phyloP scores from a whole-genome alignment of 2,329 filamentous ascomycete genomes.

The Huntiella abstrusa region DNA sequence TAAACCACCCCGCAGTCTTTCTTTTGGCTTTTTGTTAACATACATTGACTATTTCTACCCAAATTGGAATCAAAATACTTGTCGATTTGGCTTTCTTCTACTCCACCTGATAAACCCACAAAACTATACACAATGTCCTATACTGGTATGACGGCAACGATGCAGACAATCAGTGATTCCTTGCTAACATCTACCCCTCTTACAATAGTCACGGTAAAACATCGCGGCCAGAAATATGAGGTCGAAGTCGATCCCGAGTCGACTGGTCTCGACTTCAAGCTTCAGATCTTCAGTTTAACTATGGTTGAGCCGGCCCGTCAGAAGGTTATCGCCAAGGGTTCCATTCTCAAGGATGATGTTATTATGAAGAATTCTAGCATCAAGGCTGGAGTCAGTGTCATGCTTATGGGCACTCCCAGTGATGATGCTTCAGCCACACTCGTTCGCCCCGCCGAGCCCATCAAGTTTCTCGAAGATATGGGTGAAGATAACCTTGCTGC shows the following conservation, averaged over 20 bases:
- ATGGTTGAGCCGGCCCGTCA: conserved; percentile 92
- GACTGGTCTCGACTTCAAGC: conserved; percentile 85
- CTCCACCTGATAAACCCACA: too few relatives aligned
- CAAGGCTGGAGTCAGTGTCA: conserved; percentile 71
- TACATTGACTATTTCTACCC: too few relatives aligned
- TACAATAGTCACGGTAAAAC: conserved; percentile 65
- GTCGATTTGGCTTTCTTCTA: too few relatives aligned
- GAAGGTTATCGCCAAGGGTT: conserved; percentile 86
- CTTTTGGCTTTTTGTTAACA: too few relatives aligned
- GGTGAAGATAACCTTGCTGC: conserved; percentile 78
- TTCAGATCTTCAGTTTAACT: conserved; percentile 85
- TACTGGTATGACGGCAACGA: too few relatives aligned
- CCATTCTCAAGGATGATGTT: conserved; percentile 88
- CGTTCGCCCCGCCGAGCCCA: conserved; percentile 56
- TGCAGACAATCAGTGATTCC: not conserved
- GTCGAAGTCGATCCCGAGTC: conserved; percentile 74
- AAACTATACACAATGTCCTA: too few relatives aligned
- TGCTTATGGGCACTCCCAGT: conserved; percentile 90
- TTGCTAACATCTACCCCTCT: not conserved
- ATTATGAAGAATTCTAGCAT: conserved; percentile 67
- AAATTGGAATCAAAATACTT: too few relatives aligned
- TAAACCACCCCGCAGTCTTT: too few relatives aligned
- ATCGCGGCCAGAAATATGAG: conserved; percentile 87
- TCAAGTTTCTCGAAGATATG: conserved; percentile 95
- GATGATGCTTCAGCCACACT: conserved; percentile 36